Base-by-base conservation (phyloP, 2,329 filamentous ascomycete species). In the Cadophora malorum region DNA sequence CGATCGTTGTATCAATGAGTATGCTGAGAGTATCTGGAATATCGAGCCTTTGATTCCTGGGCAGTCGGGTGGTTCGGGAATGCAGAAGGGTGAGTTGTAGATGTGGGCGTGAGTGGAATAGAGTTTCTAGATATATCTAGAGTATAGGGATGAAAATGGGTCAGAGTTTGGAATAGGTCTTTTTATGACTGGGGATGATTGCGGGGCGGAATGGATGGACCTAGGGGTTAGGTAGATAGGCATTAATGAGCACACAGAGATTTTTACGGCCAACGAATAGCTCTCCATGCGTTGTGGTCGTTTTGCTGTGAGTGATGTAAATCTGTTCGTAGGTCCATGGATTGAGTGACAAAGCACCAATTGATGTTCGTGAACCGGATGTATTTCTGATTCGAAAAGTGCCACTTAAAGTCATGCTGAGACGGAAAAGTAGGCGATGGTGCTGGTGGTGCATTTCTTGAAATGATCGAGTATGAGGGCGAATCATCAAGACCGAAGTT, bases 11-110 rank as follows among this genome's bases (percentile, higher is more conserved):
- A 97, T 98, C 79, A 93, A 95, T 76, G 94, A 97, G 84, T 99
- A 99, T 81, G 96, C 96, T 0, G 95, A 99, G 79, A 90, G 86
- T 71, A 97, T 99, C 79, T 99, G 96, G 96, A 98, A 98, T 77
- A 84, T 97, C 49, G 95, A 98, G 83, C 94, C 95, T 10, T 64
- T 78, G 62, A 55, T 35, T n/a, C 71, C 74, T 6, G 72, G 72
- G 38, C 67, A 68, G 33, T 59, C 53, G 2, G 68, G 58, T 6
- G 69, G 65, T 3, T 66, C 53, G 33, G 72, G 72, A 5, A 52
- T 75, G 56, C 49, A 66, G 21, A 70, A 73, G 52, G 74, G 68
- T 0, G 74, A 75, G 65, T 69, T 74, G 67, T 74, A 66, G 66
- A 50, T 49, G 28, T 5, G 2, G 35, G 14, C 7, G 6, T 4